Evolutionary conservation across 495 filamentous ascomycete genomes (phyloP), one percentile per base, ranked within the genome.

Genomic region (Neurospora sublineolata): DNA sequence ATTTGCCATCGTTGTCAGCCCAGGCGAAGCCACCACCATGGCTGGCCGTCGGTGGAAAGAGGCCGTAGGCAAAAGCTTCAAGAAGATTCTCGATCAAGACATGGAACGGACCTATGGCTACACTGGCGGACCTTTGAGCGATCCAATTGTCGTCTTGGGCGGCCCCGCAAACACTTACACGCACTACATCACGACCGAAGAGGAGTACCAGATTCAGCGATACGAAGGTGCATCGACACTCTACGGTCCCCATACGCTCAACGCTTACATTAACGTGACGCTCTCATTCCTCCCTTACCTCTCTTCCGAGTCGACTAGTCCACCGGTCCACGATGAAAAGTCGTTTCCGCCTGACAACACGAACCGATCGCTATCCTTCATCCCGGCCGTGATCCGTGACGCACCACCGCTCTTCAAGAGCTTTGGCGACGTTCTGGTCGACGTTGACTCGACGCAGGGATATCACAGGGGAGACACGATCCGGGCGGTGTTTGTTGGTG

Each of bases 211-310:
- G 18, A 87, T 94, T 70, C 95, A 99, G 80, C 89, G 95, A 68
- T 97, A 97, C 81, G 95, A 99, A 82, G 95, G 95, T 68, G 95
- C 93, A 18, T 96, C 92, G 36, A 99, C 95, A 4, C 88, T 97
- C 37, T 97, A 97, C 81, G 95, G 95, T 0, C 93, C 92, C n/a
- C 89, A 94, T 76, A 97, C 93, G 23, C 85, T 97, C 6, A 90
- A 93, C 42, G 94, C 93, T 1, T 94, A 97, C 81, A 91, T 99
- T 80, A 93, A 96, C 78, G 81, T 94, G 40, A 95, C 92, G 6
- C 84, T 91, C 40, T 87, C 86, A 9, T 88, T 89, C 74, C 84
- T 97, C 5, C 88, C 88, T 3, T 92, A 91, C 76, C 87, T 99
- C 7, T 77, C 18, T 30, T 33, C 33, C 18, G 16, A 36, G 3